Percentiles rank a stretch among this genome's conserved stretches.
Conservation (phyloP, 2,329 filamentous ascomycete species). For the Monilinia laxa region DNA sequence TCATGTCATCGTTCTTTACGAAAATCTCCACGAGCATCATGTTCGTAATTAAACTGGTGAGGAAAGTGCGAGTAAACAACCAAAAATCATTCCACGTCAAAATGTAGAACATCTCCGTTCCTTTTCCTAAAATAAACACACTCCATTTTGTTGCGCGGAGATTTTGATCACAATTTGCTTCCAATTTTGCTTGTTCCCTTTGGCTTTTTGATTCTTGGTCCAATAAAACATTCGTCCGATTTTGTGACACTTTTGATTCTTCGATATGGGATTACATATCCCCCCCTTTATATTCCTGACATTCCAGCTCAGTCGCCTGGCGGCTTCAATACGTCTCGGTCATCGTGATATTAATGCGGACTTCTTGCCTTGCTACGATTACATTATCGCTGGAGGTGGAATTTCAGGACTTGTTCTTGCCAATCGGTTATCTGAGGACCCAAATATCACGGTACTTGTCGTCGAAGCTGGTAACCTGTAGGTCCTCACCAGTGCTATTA, state of each 20-base stretch:
- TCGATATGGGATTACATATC: slow-evolving; percentile 9
- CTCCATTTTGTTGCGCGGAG: slow-evolving; percentile 11
- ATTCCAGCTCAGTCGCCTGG: slow-evolving; percentile 4
- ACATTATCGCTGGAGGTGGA: slow-evolving; percentile 49
- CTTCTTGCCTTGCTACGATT: slow-evolving; percentile 41
- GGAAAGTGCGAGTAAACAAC: slow-evolving; percentile 8
- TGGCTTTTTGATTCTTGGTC: slow-evolving; percentile 11
- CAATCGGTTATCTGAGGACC: slow-evolving; percentile 45
- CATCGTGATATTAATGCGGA: slow-evolving; percentile 30
- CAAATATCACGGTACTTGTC: slow-evolving; percentile 33
- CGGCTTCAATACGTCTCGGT: slow-evolving; percentile 26
- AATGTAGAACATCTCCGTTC: background rate
- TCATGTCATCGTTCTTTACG: slow-evolving; percentile 6
- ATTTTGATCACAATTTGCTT: slow-evolving; percentile 24
- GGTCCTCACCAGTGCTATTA: background rate
- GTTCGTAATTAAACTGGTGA: background rate
- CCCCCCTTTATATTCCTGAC: slow-evolving; percentile 15
- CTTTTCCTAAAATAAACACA: slow-evolving; percentile 6
- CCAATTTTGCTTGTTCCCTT: slow-evolving; percentile 19
- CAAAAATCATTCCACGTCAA: background rate
- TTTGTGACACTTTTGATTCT: slow-evolving; percentile 15
- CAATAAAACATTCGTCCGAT: slow-evolving; percentile 12
- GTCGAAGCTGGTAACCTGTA: slow-evolving; percentile 36
- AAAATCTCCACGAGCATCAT: background rate
- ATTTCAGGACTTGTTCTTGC: slow-evolving; percentile 48